Base-by-base conservation (phyloP, 1,284 basidiomycete genomes). In the Puccinia triticina region DNA sequence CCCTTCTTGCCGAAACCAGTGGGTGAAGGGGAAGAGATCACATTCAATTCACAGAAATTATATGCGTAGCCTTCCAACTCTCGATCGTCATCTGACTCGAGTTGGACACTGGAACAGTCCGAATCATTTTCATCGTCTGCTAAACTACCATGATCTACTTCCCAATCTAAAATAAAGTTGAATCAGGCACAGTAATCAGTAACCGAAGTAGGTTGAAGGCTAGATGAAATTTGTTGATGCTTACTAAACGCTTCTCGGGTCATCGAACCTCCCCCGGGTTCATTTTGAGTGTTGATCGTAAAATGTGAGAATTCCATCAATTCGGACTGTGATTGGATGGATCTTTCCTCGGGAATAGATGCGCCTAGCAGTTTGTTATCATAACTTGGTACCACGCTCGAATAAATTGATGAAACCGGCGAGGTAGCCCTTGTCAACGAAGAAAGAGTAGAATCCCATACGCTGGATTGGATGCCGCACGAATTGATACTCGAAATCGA, bases 391-490 rank as follows among this genome's bases (percentile, higher is more conserved):
- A 53, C n/a, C 8, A 29, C 48, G 46, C 23, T 72, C 23, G 69
- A 72, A 72, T 72, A 72, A 50, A 72, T 72, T 21, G 77, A 78
- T 46, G 77, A 78, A 23, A 78, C 77, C 26, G 77, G 77, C 26
- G 77, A 78, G 50, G 77, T 67, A 50, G 77, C 77, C 55, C 77
- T n/a, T 46, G 77, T 78, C 34, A 64, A 40, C 16, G 77, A 67
- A 26, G 77, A 64, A 26, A 67, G 50, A 26, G 77, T 67, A 50
- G 64, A 21, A 46, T 72, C 69, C 69, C 69, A 72, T 32, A 72
- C 50, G 26, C 69, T 32, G 69, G 69, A 48, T 72, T 72, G 69
- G 43, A 72, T 72, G 18, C 69, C 69, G 29, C 26, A 72, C 46
- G 69, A 72, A n/a, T 34, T 50, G 26, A 53, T 53, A 72, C 69